Base-by-base conservation (phyloP, 768 basidiomycete species). In the Rhizopogon vinicolor region DNA sequence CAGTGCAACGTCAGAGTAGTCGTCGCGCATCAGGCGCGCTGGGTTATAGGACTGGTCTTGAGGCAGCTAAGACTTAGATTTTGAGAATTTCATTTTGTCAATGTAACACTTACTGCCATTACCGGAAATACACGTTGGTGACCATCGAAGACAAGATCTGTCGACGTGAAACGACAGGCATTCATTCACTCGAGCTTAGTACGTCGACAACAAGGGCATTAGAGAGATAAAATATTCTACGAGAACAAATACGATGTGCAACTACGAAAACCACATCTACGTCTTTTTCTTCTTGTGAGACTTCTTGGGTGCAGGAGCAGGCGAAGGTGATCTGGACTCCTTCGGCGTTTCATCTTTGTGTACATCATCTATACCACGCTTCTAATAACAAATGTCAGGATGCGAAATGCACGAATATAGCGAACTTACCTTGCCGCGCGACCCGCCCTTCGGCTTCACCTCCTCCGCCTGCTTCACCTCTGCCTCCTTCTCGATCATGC, bases 401-500 rank as follows among this genome's bases (percentile, higher is more conserved):
- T 45, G 1, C 59, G 33, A 46, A 37, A 59, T 44, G 7, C 22
- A 13, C 33, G 41, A 31, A 42, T 10, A 1, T 6, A 50, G 28
- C 9, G 8, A 8, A 61, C 80, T 4, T 43, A 87, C 87, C 80
- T 90, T 91, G 41, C 85, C 81, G 65, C 84, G 82, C 1, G 75
- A 72, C 40, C 65, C 64, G 2, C 79, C 78, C 63, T 84, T 87
- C 31, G 77, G 70, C 68, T 82, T 86, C 3, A 79, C 80, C 62
- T 87, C 85, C 66, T 89, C 87, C 37, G 83, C 82, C 57, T 81
- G 78, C 49, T 82, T 79, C 44, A 75, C 73, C 66, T 80, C 80
- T 0, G 86, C 87, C 70, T 98, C 96, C 75, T 95, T 96, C 74
- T 92, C 87, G 58, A 99, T 91, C 84, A 97, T 91, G 9, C 85